Percentiles rank a stretch among this genome's conserved stretches.
Conservation (phyloP, 129 eudicot genomes). For the Silybum marianum region DNA sequence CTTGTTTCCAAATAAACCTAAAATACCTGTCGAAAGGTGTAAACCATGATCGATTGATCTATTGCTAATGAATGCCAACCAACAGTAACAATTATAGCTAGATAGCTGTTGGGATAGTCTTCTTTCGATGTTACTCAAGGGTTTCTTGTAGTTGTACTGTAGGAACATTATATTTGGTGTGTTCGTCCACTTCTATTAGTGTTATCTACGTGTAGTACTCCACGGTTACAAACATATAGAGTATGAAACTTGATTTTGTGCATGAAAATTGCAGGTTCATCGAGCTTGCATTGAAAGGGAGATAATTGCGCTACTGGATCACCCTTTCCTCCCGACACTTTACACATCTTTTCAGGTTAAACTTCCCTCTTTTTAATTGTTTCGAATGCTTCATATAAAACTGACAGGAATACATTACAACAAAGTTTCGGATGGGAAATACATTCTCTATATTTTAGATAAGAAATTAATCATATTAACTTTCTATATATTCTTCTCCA, state of each 20-base stretch:
- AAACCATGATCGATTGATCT: too few species aligned
- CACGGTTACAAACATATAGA: background rate
- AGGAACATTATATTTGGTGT: too few species aligned
- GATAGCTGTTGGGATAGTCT: too few species aligned
- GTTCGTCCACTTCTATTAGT: background rate
- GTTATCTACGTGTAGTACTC: background rate
- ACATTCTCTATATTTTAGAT: background rate
- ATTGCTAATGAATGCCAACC: too few species aligned
- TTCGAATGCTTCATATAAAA: background rate
- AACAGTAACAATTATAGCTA: too few species aligned
- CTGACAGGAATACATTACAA: background rate
- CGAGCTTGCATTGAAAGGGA: slow-evolving; percentile 98
- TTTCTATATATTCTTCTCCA: background rate
- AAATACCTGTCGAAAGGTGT: too few species aligned
- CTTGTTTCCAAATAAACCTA: too few species aligned
- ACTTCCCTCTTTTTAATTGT: background rate
- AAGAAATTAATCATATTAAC: background rate
- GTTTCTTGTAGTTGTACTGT: too few species aligned
- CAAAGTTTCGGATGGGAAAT: background rate
- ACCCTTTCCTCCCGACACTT: slow-evolving; percentile 93
- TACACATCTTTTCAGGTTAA: slow-evolving; percentile 93
- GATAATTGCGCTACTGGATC: slow-evolving; percentile 85
- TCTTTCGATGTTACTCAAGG: too few species aligned
- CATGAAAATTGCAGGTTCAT: slow-evolving; percentile 69
- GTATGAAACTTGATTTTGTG: background rate